Conservation (phyloP, 805 yeast species). For the Spencermartinsiella europaea region DNA sequence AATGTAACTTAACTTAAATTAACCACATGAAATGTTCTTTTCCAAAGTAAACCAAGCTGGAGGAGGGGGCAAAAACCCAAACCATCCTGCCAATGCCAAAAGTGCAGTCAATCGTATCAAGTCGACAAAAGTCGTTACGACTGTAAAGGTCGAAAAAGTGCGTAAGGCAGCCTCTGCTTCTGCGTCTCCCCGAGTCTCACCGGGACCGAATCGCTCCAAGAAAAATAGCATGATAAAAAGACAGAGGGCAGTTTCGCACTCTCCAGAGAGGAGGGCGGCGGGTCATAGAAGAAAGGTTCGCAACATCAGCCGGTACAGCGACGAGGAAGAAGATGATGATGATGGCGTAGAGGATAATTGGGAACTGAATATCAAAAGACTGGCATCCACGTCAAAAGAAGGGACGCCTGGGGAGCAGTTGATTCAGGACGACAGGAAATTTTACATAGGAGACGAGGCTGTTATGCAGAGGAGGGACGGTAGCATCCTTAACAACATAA, state of each 20-base stretch:
- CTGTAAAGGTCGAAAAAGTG: neutral
- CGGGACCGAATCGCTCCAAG: neutral
- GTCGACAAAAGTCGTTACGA: neutral
- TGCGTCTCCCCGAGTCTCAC: neutral
- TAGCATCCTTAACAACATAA: no score
- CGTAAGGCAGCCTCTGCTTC: neutral
- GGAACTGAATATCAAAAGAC: slow-evolving; percentile 11
- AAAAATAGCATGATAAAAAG: no score
- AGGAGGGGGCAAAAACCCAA: slow-evolving; percentile 4
- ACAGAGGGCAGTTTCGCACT: neutral
- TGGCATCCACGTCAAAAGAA: slow-evolving; percentile 4
- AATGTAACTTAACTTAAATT: no score
- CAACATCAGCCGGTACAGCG: neutral
- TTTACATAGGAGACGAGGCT: neutral
- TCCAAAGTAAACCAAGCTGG: slow-evolving; percentile 10
- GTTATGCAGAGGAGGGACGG: neutral
- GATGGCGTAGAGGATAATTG: slow-evolving; percentile 11
- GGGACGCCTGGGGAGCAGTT: neutral
- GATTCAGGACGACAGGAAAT: slow-evolving; percentile 3
- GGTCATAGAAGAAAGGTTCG: neutral
- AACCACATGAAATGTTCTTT: slow-evolving; percentile 15
- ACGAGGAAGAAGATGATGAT: slow-evolving; percentile 5
- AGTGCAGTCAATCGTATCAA: neutral
- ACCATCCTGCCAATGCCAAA: slow-evolving; percentile 10
- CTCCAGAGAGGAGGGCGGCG: neutral